Conservation (phyloP, 495 filamentous ascomycete genomes). For the Lophium mytilinum region DNA sequence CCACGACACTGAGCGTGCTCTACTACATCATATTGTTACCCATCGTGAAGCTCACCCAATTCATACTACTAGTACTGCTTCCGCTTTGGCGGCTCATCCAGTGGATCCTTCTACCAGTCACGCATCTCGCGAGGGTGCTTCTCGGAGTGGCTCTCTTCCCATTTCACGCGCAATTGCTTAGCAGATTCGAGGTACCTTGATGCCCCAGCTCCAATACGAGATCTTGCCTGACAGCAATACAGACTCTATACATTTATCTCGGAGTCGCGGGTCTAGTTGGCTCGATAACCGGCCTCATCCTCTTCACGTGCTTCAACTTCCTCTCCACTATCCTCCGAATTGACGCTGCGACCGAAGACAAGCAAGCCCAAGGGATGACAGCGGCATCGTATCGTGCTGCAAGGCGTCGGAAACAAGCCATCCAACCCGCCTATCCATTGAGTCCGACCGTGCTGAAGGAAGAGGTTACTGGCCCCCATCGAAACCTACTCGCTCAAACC, state of each 20-base stretch:
- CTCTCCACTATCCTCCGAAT: constrained; percentile 35
- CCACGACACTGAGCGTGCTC: constrained; percentile 23
- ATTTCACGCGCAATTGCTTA: constrained; percentile 40
- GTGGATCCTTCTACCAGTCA: constrained; percentile 31
- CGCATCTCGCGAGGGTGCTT: constrained; percentile 28
- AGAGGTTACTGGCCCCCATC: neutral
- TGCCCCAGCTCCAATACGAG: constrained; percentile 5
- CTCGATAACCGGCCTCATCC: constrained; percentile 40
- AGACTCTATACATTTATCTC: constrained; percentile 61
- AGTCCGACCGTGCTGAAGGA: constrained; percentile 1
- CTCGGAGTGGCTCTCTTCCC: constrained; percentile 24
- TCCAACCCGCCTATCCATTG: neutral
- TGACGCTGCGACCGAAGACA: constrained; percentile 6
- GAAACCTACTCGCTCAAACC: constrained; percentile 20
- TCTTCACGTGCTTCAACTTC: constrained; percentile 40
- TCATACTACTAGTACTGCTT: constrained; percentile 31
- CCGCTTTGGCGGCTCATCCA: constrained; percentile 32
- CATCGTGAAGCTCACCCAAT: constrained; percentile 30
- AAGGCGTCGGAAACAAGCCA: constrained; percentile 6
- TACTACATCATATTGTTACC: constrained; percentile 34
- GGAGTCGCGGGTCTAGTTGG: constrained; percentile 53
- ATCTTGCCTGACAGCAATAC: neutral
- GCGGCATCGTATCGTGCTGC: constrained; percentile 7
- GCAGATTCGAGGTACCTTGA: constrained; percentile 54
- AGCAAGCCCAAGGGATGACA: constrained; percentile 4